phyloP scores from a whole-genome alignment of 2,329 filamentous ascomycete species.

The Clarireedia paspali region DNA sequence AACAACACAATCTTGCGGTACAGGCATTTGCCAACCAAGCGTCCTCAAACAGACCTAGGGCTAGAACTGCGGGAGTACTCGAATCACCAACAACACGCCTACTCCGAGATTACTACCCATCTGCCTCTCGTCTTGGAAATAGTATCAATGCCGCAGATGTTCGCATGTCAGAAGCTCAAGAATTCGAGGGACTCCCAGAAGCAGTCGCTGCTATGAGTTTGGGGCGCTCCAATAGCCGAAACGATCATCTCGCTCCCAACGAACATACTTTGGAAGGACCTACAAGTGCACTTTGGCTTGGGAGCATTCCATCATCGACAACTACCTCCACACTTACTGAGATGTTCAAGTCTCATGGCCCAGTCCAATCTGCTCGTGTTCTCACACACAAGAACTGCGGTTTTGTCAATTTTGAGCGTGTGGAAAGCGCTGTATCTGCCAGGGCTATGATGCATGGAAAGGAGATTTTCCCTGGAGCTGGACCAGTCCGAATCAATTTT shows the following conservation, averaged over 20 bases:
- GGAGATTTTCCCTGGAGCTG: conserved; percentile 95
- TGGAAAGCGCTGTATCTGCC: conserved; percentile 85
- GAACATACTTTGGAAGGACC: conserved; percentile 77
- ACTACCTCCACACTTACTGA: conserved; percentile 91
- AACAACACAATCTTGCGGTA: conserved; percentile 87
- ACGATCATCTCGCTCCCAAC: conserved; percentile 63
- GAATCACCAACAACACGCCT: conserved; percentile 46
- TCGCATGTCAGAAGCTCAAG: conserved; percentile 63
- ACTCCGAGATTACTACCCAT: conserved; percentile 67
- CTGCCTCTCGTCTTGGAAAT: conserved; percentile 67
- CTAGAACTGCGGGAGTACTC: conserved; percentile 83
- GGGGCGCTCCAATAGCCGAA: conserved; percentile 55
- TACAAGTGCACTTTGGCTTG: conserved; percentile 91
- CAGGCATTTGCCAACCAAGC: conserved; percentile 86
- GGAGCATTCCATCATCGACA: conserved; percentile 93
- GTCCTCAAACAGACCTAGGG: conserved; percentile 73
- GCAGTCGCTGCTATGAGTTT: conserved; percentile 77
- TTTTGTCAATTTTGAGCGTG: conserved; percentile 92
- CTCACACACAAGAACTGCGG: conserved; percentile 98
- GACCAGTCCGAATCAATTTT: conserved; percentile 91
- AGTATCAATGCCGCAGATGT: conserved; percentile 71
- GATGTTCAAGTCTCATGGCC: conserved; percentile 90
- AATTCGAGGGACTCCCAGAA: conserved; percentile 73
- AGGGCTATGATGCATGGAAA: conserved; percentile 87
- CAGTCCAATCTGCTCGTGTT: conserved; percentile 85